Conservation (phyloP, 2,329 filamentous ascomycete species). For the Paecilomyces fulvus region DNA sequence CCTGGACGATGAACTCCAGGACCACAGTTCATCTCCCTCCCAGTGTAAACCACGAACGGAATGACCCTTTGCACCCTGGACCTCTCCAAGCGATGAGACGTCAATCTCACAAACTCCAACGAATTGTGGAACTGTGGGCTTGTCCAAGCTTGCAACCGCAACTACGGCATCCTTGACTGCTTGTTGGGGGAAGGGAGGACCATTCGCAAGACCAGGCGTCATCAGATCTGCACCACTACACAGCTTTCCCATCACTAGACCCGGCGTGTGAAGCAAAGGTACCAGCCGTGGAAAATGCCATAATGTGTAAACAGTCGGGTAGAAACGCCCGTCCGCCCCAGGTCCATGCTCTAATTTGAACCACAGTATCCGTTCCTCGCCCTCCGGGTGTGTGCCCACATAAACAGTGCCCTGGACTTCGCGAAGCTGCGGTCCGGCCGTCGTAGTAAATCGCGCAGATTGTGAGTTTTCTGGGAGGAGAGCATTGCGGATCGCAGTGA, state of each 20-base stretch:
- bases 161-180: constrained; percentile 54
- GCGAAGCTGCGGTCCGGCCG: constrained; percentile 52
- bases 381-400: constrained; percentile 49
- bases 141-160: constrained; percentile 53
- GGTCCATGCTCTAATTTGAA: constrained; percentile 51
- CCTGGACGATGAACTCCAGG: constrained; percentile 48
- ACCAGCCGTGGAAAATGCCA: constrained; percentile 56
- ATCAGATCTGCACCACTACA: constrained; percentile 59
- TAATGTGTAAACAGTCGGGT: constrained; percentile 53
- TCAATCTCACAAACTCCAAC: constrained; percentile 60
- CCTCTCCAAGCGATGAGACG: constrained; percentile 45
- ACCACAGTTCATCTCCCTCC: constrained; percentile 62
- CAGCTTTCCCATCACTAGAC: constrained; percentile 52
- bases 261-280: constrained; percentile 56
- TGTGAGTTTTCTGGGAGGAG: constrained; percentile 56
- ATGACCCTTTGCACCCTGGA: constrained; percentile 55
- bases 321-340: constrained; percentile 32
- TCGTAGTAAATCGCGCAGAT: constrained; percentile 58
- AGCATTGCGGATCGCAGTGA: constrained; percentile 46
- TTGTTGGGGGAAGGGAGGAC: constrained; percentile 53
- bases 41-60: constrained; percentile 59
- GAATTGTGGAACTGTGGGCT: constrained; percentile 53
- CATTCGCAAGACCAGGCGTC: constrained; percentile 57
- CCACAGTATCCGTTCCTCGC: constrained; percentile 56
- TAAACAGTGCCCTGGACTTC: constrained; percentile 57